phyloP scores from a whole-genome alignment of 2,329 filamentous ascomycete genomes.

The Thelonectria discophora region DNA sequence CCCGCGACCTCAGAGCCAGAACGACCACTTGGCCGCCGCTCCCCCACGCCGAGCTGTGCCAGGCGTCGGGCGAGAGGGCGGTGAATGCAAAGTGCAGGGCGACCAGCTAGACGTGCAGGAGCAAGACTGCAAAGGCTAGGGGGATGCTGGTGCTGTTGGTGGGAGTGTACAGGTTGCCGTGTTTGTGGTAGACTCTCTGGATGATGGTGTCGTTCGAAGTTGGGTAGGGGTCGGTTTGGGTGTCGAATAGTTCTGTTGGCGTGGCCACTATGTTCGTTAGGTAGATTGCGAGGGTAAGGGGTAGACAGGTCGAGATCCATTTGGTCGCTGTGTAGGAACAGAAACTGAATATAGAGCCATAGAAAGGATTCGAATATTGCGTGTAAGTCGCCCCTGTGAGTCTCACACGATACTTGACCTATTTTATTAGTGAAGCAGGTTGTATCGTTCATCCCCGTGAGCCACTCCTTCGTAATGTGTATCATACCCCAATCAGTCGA shows the following conservation, averaged over 20 bases:
- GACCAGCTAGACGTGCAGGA: constrained; percentile 3
- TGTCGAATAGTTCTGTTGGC: fast-evolving
- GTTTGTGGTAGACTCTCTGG: background rate
- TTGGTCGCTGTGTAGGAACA: background rate
- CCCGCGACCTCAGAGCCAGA: constrained; percentile 11
- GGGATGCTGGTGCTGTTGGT: background rate
- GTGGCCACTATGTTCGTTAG: background rate
- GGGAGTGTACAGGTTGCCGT: constrained; percentile 4
- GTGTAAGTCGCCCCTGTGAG: too few relatives aligned
- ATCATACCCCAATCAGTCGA: constrained; percentile 1
- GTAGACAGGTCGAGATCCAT: background rate
- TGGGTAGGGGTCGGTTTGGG: background rate
- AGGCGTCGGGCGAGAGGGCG: background rate
- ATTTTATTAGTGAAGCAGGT: too few relatives aligned
- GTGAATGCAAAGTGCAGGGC: constrained; percentile 1
- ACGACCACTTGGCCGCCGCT: constrained; percentile 9
- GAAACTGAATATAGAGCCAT: background rate
- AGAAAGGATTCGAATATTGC: background rate
- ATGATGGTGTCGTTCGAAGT: background rate
- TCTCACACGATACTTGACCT: too few relatives aligned
- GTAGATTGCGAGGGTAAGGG: background rate
- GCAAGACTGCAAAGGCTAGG: background rate
- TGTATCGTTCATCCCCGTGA: too few relatives aligned
- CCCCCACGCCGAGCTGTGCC: constrained; percentile 12
- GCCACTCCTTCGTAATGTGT: background rate